Evolutionary conservation across 2,329 filamentous ascomycete genomes (phyloP), one percentile per base, ranked within the genome.

Genomic region (Epichloe sp.): DNA sequence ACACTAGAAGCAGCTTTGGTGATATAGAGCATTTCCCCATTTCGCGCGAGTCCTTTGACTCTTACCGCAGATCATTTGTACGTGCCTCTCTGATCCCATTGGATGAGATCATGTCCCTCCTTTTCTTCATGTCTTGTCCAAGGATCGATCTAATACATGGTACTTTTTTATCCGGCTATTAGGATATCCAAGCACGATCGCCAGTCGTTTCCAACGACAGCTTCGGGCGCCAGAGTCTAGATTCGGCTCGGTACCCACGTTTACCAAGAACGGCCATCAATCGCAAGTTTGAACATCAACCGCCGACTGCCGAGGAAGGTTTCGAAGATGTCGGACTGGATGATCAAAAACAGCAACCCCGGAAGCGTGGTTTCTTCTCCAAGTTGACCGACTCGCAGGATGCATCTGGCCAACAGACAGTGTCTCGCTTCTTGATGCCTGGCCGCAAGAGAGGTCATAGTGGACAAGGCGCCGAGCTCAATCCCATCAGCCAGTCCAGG

Each of bases 1-100:
- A 79, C 57, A 76, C 72, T 35, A 69, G 70, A 51, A 81, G 77
- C 63, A 79, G 85, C 59, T 73, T 87, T 53, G 82, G 83, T 60
- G 88, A 95, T 55, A 90, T 89, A 59, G 91, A 97, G 64, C 89
- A 86, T 14, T 97, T 97, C 65, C 88, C 86, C 56, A 97, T 97
- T 65, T 95, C 90, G 38, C 80, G 91, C 61, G 93, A 97, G 70
- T 96, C 90, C 2, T 97, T 97, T 63, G 93, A 97, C 66, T 95
- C 90, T 3, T 97, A 97, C 70, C 79, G 93, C 56, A 82, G 93
- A 61, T 96, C 90, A 56, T 97, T 97, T 72, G 91, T 95, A 78
- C 59, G 85, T 75, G 14, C 21, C 12, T 21, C 23, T n/a, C 21
- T 23, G 43, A 12, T 31, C 19, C 15, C n/a, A 44, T 31, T 44